Evolutionary conservation across 768 basidiomycete genomes (phyloP), one percentile per base, ranked within the genome.

Genomic region (Mrakia gelida): DNA sequence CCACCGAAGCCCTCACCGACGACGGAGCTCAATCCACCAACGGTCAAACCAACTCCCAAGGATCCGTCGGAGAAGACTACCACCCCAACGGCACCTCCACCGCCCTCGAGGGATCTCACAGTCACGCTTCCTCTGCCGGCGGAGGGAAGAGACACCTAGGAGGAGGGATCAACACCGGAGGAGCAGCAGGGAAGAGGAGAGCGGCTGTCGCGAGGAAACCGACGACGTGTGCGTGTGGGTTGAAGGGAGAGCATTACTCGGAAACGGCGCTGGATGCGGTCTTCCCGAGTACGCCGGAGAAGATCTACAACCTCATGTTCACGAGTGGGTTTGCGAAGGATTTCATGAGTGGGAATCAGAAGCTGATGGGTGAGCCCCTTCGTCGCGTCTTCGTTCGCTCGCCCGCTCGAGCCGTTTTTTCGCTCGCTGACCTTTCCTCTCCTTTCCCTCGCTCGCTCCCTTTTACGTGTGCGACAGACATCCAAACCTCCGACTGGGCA

Each of bases 401-500:
- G 45, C 9, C 11, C 41, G 41, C n/a, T n/a, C 41, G 41, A 43
- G 5, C 41, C 41, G 5, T 11, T 43, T 43, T 43, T 43, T 45
- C 7, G 45, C 15, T 8, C 15, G 38, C 18, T 73, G 30, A 73
- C 71, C 15, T 34, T 13, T 30, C 30, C 41, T 6, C n/a, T n/a
- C n/a, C 26, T 43, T 49, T 49, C 21, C 21, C 15, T 43, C 41
- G 6, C 41, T 43, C 41, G 6, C 41, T 43, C 41, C n/a, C n/a
- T n/a, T n/a, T n/a, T n/a, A n/a, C n/a, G n/a, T n/a, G n/a, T n/a
- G n/a, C n/a, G n/a, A n/a, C 81, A 98, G 96, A 98, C 80, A 89
- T 99, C 75, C 95, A 99, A 84, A 93, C 94, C 82, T 92, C 94
- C 6, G 97, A 98, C 83, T 98, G 97, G 97, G 86, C 88, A 26